Conservation (phyloP, 2,329 filamentous ascomycete species). For the Aureobasidium lini region DNA sequence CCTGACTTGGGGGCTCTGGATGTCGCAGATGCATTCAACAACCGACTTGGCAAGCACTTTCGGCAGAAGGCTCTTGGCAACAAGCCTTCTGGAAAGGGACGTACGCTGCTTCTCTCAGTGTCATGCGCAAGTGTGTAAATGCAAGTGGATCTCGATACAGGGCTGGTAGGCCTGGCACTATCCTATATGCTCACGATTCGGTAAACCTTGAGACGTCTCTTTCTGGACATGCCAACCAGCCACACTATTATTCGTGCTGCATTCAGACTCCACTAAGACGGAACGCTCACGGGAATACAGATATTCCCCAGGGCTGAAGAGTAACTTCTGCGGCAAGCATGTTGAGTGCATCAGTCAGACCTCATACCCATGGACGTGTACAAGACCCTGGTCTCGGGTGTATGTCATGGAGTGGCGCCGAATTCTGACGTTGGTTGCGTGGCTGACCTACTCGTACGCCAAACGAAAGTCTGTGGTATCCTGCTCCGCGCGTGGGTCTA, state of each 20-base stretch:
- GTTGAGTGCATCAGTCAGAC: too few species aligned
- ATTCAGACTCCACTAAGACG: too few species aligned
- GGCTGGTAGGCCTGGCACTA: too few species aligned
- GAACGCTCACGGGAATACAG: background rate
- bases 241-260: background rate
- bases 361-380: background rate
- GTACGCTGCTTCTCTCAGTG: background rate
- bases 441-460: background rate
- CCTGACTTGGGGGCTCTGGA: background rate
- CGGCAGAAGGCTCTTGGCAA: background rate
- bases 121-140: too few species aligned
- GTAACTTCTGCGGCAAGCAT: too few species aligned
- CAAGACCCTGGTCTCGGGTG: background rate
- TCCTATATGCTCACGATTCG: too few species aligned
- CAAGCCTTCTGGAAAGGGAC: background rate
- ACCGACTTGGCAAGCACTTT: background rate
- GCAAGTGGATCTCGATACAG: too few species aligned
- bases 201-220: too few species aligned
- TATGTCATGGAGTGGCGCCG: background rate
- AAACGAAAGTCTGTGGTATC: too few species aligned
- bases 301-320: background rate
- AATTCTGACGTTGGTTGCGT: background rate
- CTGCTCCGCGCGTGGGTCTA: too few species aligned
- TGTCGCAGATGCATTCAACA: background rate
- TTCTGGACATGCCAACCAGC: background rate